phyloP scores from a whole-genome alignment of 2,329 filamentous ascomycete species.

The Exophiala mesophila region DNA sequence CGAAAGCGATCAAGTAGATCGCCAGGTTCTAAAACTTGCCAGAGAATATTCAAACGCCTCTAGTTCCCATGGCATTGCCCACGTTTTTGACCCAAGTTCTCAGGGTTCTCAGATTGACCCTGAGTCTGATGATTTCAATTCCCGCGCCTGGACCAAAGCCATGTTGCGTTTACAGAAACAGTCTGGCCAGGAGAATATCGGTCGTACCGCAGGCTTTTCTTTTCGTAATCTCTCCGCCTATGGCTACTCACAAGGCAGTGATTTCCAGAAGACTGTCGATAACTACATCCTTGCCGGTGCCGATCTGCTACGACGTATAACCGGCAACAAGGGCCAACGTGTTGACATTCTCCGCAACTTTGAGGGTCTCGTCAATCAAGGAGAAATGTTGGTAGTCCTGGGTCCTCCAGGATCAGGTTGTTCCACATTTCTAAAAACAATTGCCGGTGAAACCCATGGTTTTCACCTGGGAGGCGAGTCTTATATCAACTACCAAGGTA shows the following conservation, averaged over 20 bases:
- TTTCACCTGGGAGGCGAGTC: slow-evolving; percentile 64
- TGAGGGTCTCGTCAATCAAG: slow-evolving; percentile 56
- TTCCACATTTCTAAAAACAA: slow-evolving; percentile 76
- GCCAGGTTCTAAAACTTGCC: slow-evolving; percentile 11
- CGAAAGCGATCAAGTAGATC: slow-evolving; percentile 9
- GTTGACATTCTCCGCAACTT: slow-evolving; percentile 62
- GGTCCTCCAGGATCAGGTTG: slow-evolving; percentile 54
- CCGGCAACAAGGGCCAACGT: slow-evolving; percentile 28
- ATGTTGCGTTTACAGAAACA: slow-evolving; percentile 27
- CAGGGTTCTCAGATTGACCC: slow-evolving; percentile 40
- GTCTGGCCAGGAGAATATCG: slow-evolving; percentile 20
- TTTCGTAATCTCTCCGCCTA: slow-evolving; percentile 43
- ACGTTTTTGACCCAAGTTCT: slow-evolving; percentile 23
- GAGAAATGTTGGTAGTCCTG: slow-evolving; percentile 55
- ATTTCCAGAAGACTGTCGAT: slow-evolving; percentile 42
- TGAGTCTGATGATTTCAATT: slow-evolving; percentile 37
- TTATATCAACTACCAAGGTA: slow-evolving; percentile 68
- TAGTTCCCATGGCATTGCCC: not conserved
- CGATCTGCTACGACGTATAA: slow-evolving; percentile 9
- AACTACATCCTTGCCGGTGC: slow-evolving; percentile 34
- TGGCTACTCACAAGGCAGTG: slow-evolving; percentile 40
- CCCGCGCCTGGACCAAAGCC: slow-evolving; percentile 43
- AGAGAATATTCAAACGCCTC: slow-evolving; percentile 17
- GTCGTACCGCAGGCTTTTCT: slow-evolving; percentile 36
- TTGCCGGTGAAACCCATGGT: slow-evolving; percentile 75